A percentile compares a stretch with the other conserved stretches of the same genome.
Evolutionary conservation across 768 basidiomycete genomes (phyloP).

Genomic region (Suillus paluster): DNA sequence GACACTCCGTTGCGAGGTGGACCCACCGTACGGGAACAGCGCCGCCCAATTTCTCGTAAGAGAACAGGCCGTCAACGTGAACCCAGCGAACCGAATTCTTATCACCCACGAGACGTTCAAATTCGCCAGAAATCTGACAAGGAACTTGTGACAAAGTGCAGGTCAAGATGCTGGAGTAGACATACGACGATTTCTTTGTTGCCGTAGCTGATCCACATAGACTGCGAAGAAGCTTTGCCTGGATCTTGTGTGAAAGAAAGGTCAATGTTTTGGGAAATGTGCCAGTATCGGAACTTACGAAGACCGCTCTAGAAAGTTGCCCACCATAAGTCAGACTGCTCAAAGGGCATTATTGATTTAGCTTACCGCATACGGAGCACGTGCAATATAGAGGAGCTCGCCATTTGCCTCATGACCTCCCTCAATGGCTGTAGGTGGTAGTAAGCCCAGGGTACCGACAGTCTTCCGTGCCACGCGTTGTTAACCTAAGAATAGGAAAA

Average conservation of each 20-base stretch:
- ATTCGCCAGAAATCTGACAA: constrained; percentile 27
- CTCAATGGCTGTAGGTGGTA: background rate
- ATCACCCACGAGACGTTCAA: constrained; percentile 31
- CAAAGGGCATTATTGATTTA: background rate
- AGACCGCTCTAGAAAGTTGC: background rate
- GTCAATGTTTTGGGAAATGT: background rate
- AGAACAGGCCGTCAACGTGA: background rate
- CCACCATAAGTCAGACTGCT: background rate
- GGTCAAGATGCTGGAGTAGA: background rate
- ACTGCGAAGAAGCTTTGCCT: background rate
- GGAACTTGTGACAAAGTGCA: background rate
- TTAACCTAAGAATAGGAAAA: too few species aligned
- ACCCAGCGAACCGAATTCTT: constrained; percentile 32
- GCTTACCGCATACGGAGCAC: constrained; percentile 3
- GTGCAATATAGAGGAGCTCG: background rate
- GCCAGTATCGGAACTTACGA: background rate
- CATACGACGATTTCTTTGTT: constrained; percentile 18
- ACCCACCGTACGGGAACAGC: background rate
- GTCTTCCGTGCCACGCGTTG: background rate
- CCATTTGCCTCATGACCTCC: background rate
- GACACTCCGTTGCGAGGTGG: background rate
- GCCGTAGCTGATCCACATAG: constrained; percentile 15
- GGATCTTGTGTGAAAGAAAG: constrained; percentile 2
- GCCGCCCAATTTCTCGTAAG: background rate
- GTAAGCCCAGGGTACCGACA: background rate